phyloP scores from a whole-genome alignment of 768 basidiomycete species.

The Tremella fuciformis region DNA sequence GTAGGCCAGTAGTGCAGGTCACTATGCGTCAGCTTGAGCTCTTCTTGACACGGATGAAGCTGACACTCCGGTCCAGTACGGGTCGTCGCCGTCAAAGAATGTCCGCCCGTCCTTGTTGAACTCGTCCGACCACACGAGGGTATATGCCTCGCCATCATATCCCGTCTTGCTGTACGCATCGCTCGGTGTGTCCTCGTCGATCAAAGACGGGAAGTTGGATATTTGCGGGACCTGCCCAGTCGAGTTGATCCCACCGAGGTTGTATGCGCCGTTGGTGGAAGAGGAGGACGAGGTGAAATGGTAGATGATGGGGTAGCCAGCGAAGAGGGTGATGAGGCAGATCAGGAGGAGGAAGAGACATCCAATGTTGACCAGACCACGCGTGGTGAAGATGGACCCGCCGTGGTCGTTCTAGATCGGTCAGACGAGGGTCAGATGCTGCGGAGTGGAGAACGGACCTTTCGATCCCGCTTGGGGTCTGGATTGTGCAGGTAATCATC shows the following conservation, averaged over 20 bases:
- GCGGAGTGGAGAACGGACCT: conserved; percentile 8
- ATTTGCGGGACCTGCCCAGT: conserved; percentile 82
- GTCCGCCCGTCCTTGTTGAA: conserved; percentile 65
- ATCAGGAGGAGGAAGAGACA: conserved; percentile 67
- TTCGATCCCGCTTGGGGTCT: conserved; percentile 63
- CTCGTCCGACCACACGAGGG: conserved; percentile 85
- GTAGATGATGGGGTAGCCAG: conserved; percentile 79
- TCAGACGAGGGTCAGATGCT: background rate
- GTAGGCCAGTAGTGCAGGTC: conserved; percentile 78
- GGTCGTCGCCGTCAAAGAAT: conserved; percentile 65
- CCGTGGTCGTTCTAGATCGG: conserved; percentile 40
- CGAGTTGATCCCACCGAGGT: conserved; percentile 83
- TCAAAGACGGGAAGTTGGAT: conserved; percentile 63
- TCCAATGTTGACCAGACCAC: conserved; percentile 79
- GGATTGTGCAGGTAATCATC: conserved; percentile 88
- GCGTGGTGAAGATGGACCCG: conserved; percentile 68
- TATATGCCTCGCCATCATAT: conserved; percentile 73
- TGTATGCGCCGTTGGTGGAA: conserved; percentile 60
- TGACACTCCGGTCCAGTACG: conserved; percentile 70
- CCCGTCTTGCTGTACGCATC: conserved; percentile 62
- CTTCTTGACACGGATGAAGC: background rate
- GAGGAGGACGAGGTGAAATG: conserved; percentile 53
- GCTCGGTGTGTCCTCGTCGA: conserved; percentile 74
- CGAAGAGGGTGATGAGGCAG: conserved; percentile 74
- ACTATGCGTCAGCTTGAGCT: background rate